Conservation (phyloP, 106 monocot species). For the Apostasia shenzhenica region DNA sequence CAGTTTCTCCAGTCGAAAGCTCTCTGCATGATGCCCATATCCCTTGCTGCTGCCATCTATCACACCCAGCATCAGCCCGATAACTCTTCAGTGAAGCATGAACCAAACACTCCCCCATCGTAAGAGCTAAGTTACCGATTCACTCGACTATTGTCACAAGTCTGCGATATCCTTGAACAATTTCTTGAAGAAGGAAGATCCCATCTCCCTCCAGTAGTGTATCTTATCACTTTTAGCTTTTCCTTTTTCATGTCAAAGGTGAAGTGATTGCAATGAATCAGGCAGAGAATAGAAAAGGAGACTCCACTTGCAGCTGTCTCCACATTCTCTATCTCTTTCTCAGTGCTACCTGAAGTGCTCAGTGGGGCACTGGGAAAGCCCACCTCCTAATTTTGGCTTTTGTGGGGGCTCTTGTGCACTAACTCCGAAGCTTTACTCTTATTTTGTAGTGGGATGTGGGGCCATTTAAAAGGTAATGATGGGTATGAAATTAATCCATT, state of each 20-base stretch:
- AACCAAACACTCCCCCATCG: constrained; percentile 50
- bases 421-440: constrained; percentile 24
- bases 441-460: constrained; percentile 43
- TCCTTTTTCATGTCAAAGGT: constrained; percentile 42
- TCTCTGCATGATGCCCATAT: constrained; percentile 65
- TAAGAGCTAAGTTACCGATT: not conserved
- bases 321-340: constrained; percentile 16
- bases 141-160: not conserved
- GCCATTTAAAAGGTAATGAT: constrained; percentile 30
- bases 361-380: constrained; percentile 17
- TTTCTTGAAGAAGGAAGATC: not conserved
- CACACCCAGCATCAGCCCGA: constrained; percentile 32
- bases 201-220: not conserved
- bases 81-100: constrained; percentile 36
- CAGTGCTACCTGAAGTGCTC: constrained; percentile 8
- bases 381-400: constrained; percentile 17
- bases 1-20: constrained; percentile 66
- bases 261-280: constrained; percentile 30
- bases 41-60: constrained; percentile 44
- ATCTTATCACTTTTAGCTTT: constrained; percentile 11
- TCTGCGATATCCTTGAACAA: not conserved
- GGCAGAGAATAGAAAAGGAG: constrained; percentile 16
- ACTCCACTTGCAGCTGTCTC: constrained; percentile 21
- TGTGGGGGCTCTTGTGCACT: constrained; percentile 46
- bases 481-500: constrained; percentile 15